A percentile compares a stretch with the other conserved stretches of the same genome.
phyloP scores from a whole-genome alignment of 805 yeast genomes.

The Suhomyces sp. region DNA sequence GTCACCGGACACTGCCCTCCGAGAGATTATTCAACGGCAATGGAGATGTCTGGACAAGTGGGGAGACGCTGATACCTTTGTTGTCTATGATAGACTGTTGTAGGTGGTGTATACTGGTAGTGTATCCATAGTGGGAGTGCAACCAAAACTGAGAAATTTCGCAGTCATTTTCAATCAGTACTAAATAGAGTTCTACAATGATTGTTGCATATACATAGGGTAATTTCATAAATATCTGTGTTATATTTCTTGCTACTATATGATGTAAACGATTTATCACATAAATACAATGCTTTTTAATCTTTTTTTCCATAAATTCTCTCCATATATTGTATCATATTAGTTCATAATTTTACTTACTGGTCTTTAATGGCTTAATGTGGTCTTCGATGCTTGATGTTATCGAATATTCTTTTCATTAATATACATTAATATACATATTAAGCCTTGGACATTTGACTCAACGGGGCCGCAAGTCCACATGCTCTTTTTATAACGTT shows the following conservation, averaged over 20 bases:
- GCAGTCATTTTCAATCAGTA: not conserved
- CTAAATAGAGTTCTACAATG: not conserved
- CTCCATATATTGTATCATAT: not conserved
- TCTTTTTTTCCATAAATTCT: not conserved
- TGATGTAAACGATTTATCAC: no score
- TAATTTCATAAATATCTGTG: no score
- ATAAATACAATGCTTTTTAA: no score
- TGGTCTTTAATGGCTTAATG: not conserved
- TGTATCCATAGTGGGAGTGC: no score
- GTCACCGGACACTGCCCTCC: not conserved
- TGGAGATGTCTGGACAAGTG: no score
- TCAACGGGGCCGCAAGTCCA: constrained; percentile 79
- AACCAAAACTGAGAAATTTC: not conserved
- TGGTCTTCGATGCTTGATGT: no score
- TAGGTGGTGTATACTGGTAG: not conserved
- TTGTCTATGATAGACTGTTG: not conserved
- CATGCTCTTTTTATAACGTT: constrained; percentile 77
- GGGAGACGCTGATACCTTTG: no score
- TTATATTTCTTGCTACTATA: no score
- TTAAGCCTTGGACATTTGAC: constrained; percentile 35
- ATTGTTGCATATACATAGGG: no score
- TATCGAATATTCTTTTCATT: not conserved
- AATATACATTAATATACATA: constrained; percentile 2
- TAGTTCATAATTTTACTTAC: not conserved
- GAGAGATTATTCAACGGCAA: not conserved